phyloP scores from a whole-genome alignment of 768 basidiomycete genomes.

The Podaxis sp. region DNA sequence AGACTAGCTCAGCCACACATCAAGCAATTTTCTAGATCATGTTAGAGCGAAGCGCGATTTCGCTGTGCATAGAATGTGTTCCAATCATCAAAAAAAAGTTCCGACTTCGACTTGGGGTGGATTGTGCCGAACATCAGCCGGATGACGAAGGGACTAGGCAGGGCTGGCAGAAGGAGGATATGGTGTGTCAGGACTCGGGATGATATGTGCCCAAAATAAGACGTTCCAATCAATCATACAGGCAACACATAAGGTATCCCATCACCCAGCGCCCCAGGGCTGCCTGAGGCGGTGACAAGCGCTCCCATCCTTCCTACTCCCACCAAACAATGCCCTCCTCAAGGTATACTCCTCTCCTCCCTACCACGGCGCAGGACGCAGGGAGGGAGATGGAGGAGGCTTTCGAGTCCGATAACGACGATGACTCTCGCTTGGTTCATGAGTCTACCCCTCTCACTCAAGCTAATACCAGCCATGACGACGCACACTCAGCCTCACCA shows the following conservation, averaged over 20 bases:
- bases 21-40: too few relatives aligned
- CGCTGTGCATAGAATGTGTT: too few relatives aligned
- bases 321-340: slow-evolving; percentile 4
- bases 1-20: too few relatives aligned
- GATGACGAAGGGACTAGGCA: not conserved
- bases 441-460: slow-evolving; percentile 35
- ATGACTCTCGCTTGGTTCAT: slow-evolving; percentile 37
- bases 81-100: too few relatives aligned
- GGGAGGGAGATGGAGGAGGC: slow-evolving; percentile 73
- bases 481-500: slow-evolving; percentile 13
- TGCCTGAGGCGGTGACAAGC: not conserved
- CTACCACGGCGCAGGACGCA: slow-evolving; percentile 38
- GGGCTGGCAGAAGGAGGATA: not conserved
- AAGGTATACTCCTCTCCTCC: slow-evolving; percentile 14
- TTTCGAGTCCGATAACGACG: slow-evolving; percentile 63
- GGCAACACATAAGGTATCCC: not conserved
- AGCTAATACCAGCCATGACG: slow-evolving; percentile 6
- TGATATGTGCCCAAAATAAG: not conserved
- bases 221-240: slow-evolving; percentile 1
- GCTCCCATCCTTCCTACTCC: not conserved
- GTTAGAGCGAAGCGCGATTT: too few relatives aligned
- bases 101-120: too few relatives aligned
- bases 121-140: too few relatives aligned
- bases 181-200: not conserved
- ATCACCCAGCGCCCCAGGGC: slow-evolving; percentile 1